Percentiles rank a stretch among this genome's conserved stretches.
These are phyloP conservation scores for Cubamyces lactineus DNA, from an alignment of 768 basidiomycete species.

Conservation along the genomic window DNA sequence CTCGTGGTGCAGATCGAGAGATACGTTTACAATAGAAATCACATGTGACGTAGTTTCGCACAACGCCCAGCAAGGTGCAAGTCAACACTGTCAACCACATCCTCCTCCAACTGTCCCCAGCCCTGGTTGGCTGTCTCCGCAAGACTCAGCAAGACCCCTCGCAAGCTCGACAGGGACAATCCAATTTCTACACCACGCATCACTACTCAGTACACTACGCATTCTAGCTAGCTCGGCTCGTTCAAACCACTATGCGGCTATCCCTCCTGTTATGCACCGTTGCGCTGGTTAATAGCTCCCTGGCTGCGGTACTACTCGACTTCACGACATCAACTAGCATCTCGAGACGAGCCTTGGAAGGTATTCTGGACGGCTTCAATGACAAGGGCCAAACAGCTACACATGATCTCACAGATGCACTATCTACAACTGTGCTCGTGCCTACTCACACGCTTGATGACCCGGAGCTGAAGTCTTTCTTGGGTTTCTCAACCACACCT, in stretches of 20 bases:
- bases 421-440: background rate
- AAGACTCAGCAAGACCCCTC: background rate
- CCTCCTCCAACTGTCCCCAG: background rate
- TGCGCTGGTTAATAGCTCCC: constrained; percentile 1
- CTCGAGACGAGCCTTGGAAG: constrained; percentile 6
- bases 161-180: no score
- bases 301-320: constrained; percentile 3
- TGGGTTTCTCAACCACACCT: background rate
- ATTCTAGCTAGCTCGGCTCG: background rate
- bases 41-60: no score
- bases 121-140: constrained; percentile 15
- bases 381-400: background rate
- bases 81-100: constrained; percentile 14
- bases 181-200: background rate
- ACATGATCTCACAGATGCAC: background rate
- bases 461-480: constrained; percentile 4
- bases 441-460: background rate
- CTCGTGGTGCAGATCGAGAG: no score
- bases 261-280: constrained; percentile 3
- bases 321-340: background rate
- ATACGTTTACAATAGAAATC: no score
- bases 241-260: constrained; percentile 11
- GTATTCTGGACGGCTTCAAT: constrained; percentile 3
- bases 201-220: background rate
- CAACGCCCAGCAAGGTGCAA: background rate